phyloP scores from a whole-genome alignment of 495 filamentous ascomycete genomes.

The Aspergillus bertholletiae region DNA sequence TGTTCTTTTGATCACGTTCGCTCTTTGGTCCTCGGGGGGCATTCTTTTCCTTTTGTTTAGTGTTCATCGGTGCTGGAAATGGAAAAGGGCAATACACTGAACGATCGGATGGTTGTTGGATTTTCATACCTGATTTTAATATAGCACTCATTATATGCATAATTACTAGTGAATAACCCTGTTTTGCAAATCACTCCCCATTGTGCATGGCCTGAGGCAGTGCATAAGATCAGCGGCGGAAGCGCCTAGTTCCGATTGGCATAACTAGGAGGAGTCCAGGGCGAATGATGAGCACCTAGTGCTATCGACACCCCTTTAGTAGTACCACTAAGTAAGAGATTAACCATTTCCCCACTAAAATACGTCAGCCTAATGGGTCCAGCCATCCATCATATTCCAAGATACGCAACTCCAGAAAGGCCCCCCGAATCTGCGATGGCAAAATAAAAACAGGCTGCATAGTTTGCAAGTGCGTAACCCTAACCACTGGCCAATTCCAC shows the following conservation, averaged over 20 bases:
- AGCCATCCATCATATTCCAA: neutral
- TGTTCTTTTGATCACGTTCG: too few species aligned
- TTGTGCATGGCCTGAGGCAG: neutral
- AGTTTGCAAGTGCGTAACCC: constrained; percentile 1
- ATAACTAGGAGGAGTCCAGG: too few species aligned
- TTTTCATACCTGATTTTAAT: too few species aligned
- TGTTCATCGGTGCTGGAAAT: too few species aligned
- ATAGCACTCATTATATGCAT: too few species aligned
- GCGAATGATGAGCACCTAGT: too few species aligned
- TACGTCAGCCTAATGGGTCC: too few species aligned
- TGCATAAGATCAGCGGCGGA: neutral
- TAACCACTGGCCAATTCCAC: neutral
- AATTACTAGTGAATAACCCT: too few species aligned
- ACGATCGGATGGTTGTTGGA: too few species aligned
- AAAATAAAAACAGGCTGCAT: neutral
- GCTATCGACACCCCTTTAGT: neutral
- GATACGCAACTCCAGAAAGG: neutral
- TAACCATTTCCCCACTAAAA: neutral
- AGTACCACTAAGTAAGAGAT: neutral
- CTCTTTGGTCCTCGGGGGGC: neutral
- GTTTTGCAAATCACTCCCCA: neutral
- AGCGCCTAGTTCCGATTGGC: neutral
- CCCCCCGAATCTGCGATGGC: neutral
- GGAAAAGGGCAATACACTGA: too few species aligned
- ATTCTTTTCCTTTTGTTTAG: too few species aligned